These are phyloP conservation scores for Globisporangium uncinulatum DNA, from an alignment of 352 stramenopile species.

Conservation along the genomic window DNA sequence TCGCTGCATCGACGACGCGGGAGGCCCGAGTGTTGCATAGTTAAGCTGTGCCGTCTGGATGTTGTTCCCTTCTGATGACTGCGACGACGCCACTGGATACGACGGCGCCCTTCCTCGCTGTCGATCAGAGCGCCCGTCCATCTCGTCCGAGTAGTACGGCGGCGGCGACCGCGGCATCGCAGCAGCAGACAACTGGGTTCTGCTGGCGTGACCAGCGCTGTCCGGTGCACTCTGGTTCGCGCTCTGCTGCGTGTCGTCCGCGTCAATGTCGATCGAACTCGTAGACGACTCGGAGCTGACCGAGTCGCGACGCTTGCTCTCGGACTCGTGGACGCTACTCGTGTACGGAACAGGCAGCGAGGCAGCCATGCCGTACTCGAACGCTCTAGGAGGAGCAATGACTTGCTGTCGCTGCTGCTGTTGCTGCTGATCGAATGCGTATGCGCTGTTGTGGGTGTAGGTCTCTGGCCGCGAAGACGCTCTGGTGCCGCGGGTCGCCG, in stretches of 20 bases:
- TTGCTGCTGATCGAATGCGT: slow-evolving; percentile 9
- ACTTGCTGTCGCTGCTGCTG: not conserved
- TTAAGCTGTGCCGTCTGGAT: not conserved
- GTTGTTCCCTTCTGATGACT: not conserved
- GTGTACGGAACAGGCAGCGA: slow-evolving; percentile 1
- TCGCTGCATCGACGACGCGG: not conserved
- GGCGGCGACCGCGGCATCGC: not conserved
- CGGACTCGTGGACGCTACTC: slow-evolving; percentile 10
- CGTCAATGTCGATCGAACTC: slow-evolving; percentile 68
- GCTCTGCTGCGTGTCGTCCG: slow-evolving; percentile 14
- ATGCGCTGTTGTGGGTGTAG: slow-evolving; percentile 10
- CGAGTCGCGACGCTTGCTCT: slow-evolving; percentile 26
- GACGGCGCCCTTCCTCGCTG: not conserved
- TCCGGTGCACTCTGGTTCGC: not conserved
- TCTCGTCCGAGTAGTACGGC: slow-evolving; percentile 7
- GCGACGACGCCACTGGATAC: not conserved
- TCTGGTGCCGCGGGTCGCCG: not conserved
- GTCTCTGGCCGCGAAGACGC: slow-evolving; percentile 10
- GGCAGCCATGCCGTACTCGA: slow-evolving; percentile 16
- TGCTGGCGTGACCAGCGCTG: slow-evolving; percentile 1
- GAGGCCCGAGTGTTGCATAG: not conserved
- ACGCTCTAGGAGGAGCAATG: slow-evolving; percentile 7
- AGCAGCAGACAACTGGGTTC: slow-evolving; percentile 16
- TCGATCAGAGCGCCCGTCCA: not conserved
- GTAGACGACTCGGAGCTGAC: slow-evolving; percentile 61